Conservation (phyloP, 2,329 filamentous ascomycete species). For the Teratosphaeria zuluensis region DNA sequence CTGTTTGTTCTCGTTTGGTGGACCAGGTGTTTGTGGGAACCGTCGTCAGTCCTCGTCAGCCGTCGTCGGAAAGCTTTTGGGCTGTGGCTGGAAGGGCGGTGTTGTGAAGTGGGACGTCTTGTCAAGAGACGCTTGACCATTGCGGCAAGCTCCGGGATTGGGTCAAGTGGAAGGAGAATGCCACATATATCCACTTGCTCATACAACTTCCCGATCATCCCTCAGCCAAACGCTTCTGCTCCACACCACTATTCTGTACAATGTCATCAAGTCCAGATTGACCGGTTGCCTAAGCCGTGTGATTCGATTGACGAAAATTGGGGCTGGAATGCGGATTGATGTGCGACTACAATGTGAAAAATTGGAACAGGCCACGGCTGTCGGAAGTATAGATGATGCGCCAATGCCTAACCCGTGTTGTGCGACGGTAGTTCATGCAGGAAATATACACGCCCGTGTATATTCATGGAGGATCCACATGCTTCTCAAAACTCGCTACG, state of each 20-base stretch:
- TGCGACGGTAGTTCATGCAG: no score
- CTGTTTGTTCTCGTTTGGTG: neutral
- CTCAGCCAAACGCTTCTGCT: neutral
- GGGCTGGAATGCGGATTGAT: neutral
- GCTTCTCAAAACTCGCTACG: neutral
- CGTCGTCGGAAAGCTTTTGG: neutral
- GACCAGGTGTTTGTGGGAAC: neutral
- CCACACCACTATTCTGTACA: neutral
- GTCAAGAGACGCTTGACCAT: neutral
- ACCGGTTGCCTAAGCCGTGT: neutral
- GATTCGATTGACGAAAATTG: neutral
- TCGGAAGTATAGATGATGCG: no score
- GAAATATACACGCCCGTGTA: no score
- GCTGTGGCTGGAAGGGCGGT: neutral
- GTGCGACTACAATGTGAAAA: no score
- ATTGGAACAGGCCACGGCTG: no score
- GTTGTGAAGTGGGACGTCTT: neutral
- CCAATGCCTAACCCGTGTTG: no score
- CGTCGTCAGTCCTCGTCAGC: neutral
- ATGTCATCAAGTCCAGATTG: neutral
- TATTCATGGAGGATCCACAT: neutral
- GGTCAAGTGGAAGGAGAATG: neutral
- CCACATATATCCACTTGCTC: neutral
- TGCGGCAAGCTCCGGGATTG: neutral
- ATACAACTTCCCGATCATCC: neutral